Evolutionary conservation across 2,329 filamentous ascomycete species (phyloP).

Genomic region (Colletotrichum eleusines): DNA sequence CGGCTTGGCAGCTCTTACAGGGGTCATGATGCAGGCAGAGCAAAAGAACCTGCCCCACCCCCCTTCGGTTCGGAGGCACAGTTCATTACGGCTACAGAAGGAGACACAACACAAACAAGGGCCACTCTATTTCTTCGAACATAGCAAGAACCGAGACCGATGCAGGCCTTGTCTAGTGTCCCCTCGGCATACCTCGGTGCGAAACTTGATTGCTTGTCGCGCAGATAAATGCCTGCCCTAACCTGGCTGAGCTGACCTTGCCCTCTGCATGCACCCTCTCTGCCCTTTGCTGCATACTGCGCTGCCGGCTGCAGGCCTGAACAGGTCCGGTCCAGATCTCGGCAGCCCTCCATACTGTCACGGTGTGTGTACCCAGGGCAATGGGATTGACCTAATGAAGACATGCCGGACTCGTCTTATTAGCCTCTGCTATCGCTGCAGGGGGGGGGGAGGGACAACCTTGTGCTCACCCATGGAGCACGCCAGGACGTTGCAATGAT

Average conservation of each 20-base stretch:
- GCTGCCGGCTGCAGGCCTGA: constrained; percentile 33
- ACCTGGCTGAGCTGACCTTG: constrained; percentile 7
- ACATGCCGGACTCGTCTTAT: constrained; percentile 43
- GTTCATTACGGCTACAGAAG: constrained; percentile 2
- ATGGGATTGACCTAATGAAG: constrained; percentile 42
- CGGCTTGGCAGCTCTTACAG: constrained; percentile 30
- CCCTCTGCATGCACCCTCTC: constrained; percentile 18
- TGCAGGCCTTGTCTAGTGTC: constrained; percentile 16
- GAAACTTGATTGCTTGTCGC: constrained; percentile 28
- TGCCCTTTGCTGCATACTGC: constrained; percentile 29
- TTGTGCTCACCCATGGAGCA: constrained; percentile 20
- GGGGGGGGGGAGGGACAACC: constrained; percentile 26
- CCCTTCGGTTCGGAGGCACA: background rate
- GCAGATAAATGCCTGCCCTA: constrained; percentile 1
- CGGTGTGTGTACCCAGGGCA: constrained; percentile 42
- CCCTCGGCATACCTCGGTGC: constrained; percentile 34
- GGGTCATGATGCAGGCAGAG: constrained; percentile 5
- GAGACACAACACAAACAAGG: constrained; percentile 6
- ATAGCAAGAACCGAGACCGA: constrained; percentile 18
- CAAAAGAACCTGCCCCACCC: background rate
- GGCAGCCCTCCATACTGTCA: constrained; percentile 34
- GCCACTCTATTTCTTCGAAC: background rate
- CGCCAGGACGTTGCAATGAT: constrained; percentile 31
- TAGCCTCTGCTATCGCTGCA: constrained; percentile 42
- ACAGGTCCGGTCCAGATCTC: constrained; percentile 40